phyloP scores from a whole-genome alignment of 108 stramenopile species.

The Fistulifera pelliculosa region DNA sequence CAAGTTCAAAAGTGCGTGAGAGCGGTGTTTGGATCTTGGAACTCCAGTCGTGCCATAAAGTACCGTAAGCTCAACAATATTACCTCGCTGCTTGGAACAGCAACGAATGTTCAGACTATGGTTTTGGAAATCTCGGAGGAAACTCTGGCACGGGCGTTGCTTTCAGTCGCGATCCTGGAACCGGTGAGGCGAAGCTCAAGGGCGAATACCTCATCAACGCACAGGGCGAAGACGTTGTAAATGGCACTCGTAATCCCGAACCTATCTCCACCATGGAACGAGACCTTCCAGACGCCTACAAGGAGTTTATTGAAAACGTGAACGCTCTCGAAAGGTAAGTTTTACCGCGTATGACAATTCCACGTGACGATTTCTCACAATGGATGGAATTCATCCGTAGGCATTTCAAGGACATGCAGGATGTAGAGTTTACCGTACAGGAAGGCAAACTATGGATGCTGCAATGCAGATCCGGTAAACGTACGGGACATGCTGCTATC shows the following conservation, averaged over 20 bases:
- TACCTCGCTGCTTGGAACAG: constrained; percentile 58
- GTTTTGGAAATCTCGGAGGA: constrained; percentile 83
- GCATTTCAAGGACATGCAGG: constrained; percentile 86
- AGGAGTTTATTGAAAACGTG: constrained; percentile 63
- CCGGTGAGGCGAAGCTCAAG: constrained; percentile 49
- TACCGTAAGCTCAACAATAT: constrained; percentile 80
- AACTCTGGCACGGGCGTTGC: constrained; percentile 80
- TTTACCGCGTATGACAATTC: no score
- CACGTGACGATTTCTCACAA: no score
- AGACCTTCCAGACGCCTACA: constrained; percentile 67
- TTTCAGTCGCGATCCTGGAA: constrained; percentile 79
- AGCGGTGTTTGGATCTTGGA: constrained; percentile 83
- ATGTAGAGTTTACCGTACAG: constrained; percentile 88
- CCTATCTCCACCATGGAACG: constrained; percentile 65
- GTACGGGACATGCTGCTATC: constrained; percentile 77
- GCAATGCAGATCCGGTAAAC: constrained; percentile 77
- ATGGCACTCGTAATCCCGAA: constrained; percentile 78
- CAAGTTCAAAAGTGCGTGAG: constrained; percentile 59
- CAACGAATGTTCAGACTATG: constrained; percentile 71
- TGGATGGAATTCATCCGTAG: no score
- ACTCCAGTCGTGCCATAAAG: constrained; percentile 71
- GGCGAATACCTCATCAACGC: constrained; percentile 87
- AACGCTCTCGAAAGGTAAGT: constrained; percentile 49
- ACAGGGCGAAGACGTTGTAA: constrained; percentile 88
- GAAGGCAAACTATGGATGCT: constrained; percentile 87